phyloP scores from a whole-genome alignment of 805 yeast genomes.

The Sugiyamaella americana region DNA sequence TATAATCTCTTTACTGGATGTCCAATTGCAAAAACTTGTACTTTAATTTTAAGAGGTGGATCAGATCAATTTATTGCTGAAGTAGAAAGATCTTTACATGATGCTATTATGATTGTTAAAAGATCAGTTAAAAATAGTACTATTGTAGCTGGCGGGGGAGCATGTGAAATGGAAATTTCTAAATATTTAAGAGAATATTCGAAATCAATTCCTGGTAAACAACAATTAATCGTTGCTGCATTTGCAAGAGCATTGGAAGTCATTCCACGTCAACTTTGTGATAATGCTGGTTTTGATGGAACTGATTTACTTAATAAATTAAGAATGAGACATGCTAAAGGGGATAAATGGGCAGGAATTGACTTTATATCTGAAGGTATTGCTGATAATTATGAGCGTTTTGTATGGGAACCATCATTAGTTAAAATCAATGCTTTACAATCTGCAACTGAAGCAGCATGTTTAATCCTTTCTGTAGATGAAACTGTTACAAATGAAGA shows the following conservation, averaged over 20 bases:
- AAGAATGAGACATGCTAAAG: conserved; percentile 91
- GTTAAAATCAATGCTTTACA: conserved; percentile 90
- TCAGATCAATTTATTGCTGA: conserved; percentile 98
- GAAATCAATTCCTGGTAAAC: conserved; percentile 87
- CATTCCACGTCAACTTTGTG: conserved; percentile 95
- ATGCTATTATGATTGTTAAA: conserved; percentile 97
- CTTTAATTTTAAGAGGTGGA: conserved; percentile 91
- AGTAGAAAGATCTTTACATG: conserved; percentile 95
- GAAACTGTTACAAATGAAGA: conserved; percentile 59
- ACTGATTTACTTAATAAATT: conserved; percentile 87
- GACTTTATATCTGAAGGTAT: conserved; percentile 79
- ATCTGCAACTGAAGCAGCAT: conserved; percentile 96
- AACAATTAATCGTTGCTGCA: conserved; percentile 85
- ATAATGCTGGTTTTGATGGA: conserved; percentile 98
- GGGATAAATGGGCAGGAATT: conserved; percentile 86
- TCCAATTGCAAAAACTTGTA: conserved; percentile 88
- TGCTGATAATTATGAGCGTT: conserved; percentile 75
- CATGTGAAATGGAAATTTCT: conserved; percentile 95
- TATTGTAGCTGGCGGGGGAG: conserved; percentile 99
- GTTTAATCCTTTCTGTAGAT: conserved; percentile 87
- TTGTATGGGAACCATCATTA: conserved; percentile 97
- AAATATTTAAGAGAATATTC: conserved; percentile 82
- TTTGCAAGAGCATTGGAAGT: conserved; percentile 93
- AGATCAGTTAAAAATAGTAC: conserved; percentile 81
- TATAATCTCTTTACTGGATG: conserved; percentile 91